Evolutionary conservation across 1,284 basidiomycete species (phyloP), one percentile per base, ranked within the genome.

Genomic region (Apiotrichum mycotoxinovorans): DNA sequence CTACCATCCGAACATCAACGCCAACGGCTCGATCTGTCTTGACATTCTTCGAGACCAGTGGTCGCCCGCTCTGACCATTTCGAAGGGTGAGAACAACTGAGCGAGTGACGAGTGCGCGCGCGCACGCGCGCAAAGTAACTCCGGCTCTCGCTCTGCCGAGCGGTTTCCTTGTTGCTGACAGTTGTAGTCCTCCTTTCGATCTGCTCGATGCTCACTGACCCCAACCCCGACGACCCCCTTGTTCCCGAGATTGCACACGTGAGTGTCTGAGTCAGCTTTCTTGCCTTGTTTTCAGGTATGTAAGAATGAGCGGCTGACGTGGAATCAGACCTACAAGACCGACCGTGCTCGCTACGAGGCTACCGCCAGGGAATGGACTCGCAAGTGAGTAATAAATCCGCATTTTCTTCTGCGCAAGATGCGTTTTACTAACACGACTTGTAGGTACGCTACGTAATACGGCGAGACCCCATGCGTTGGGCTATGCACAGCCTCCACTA

Each of bases 11-110:
- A 83, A 83, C 72, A 81, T 82, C 77, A 82, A 95, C 73, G 76
- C 79, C 62, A 81, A 81, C 71, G 96, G 96, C 49, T 94, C 91
- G 67, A 98, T 99, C 80, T 99, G 96, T 79, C 82, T 99, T 69
- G 96, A 97, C 79, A 97, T 97, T 74, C 81, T 97, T 76, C 85
- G 91, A 80, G 93, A 97, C 79, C 93, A 96, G 77, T 97, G 93
- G 93, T 93, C 89, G 64, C 96, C 96, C 50, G 96, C 96, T 47
- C 82, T 98, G 80, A 98, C 96, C 58, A 97, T 98, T 72, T 96
- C 93, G 72, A 98, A 98, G 84, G 93, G 92, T 92, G 58, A 58
- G 83, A 43, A 20, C 25, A n/a, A n/a, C n/a, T n/a, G n/a, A n/a
- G n/a, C n/a, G n/a, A n/a, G n/a, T n/a, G n/a, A n/a, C n/a, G n/a